Evolutionary conservation across 2,329 filamentous ascomycete genomes (phyloP).

Genomic region (Amesomyces nigricolor): DNA sequence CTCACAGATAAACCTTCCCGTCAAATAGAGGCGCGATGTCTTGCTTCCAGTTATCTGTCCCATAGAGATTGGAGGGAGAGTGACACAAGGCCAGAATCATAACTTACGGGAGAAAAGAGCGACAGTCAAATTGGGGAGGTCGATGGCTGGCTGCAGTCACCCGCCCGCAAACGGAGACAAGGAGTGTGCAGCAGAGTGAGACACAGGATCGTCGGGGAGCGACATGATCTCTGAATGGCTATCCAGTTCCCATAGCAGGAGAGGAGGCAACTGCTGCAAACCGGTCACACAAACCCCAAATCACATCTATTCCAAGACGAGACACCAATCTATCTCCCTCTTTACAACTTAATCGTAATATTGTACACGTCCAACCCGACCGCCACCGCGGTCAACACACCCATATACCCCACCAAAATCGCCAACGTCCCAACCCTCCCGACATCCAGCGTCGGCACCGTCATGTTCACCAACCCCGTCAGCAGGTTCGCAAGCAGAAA

Average conservation of each 20-base stretch:
- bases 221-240: conserved; percentile 4
- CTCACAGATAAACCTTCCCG: too few species aligned
- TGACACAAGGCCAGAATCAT: background rate
- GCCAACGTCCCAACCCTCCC: conserved; percentile 60
- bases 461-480: conserved; percentile 86
- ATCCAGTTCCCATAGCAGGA: background rate
- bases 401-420: conserved; percentile 69
- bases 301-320: background rate
- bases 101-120: background rate
- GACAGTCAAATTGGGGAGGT: background rate
- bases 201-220: background rate
- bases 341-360: conserved; percentile 61
- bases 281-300: background rate
- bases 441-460: conserved; percentile 72
- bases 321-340: background rate
- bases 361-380: conserved; percentile 59
- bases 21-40: too few species aligned
- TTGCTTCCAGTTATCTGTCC: too few species aligned
- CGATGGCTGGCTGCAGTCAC: background rate
- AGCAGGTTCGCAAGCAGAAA: conserved; percentile 86
- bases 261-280: background rate
- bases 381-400: conserved; percentile 60
- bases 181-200: too few species aligned
- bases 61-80: too few species aligned
- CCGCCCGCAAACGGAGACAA: background rate